Evolutionary conservation across 257 asterid genomes (phyloP).

Genomic region (Echium plantagineum): DNA sequence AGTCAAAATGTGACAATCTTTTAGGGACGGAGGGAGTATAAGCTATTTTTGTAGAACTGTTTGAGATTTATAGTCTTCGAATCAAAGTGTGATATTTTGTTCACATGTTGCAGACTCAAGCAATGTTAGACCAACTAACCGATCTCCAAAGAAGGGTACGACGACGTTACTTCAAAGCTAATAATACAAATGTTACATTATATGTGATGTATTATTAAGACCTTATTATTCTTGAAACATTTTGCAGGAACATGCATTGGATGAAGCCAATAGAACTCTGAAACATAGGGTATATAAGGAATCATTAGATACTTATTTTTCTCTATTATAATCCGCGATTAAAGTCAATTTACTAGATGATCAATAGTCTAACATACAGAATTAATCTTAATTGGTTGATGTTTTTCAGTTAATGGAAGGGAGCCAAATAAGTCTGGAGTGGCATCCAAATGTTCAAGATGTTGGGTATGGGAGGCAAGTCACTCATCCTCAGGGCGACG

Average conservation of each 20-base stretch:
- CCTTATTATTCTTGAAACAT: conserved; percentile 1
- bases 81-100: neutral
- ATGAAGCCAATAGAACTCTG: conserved; percentile 79
- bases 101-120: conserved; percentile 58
- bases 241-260: conserved; percentile 79
- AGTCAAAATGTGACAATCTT: too few species aligned
- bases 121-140: conserved; percentile 86
- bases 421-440: conserved; percentile 58
- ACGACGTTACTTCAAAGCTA: neutral
- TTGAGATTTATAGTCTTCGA: neutral
- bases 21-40: too few species aligned
- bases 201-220: neutral
- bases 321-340: neutral
- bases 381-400: neutral
- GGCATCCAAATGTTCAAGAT: conserved; percentile 72
- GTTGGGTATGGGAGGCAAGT: conserved; percentile 54
- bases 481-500: conserved; percentile 50
- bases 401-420: conserved; percentile 66
- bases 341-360: too few species aligned
- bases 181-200: neutral
- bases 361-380: too few species aligned
- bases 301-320: neutral
- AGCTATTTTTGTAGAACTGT: neutral
- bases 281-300: conserved; percentile 63
- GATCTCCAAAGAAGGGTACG: conserved; percentile 83